Conservation (phyloP, 768 basidiomycete species). For the Panus rudis region DNA sequence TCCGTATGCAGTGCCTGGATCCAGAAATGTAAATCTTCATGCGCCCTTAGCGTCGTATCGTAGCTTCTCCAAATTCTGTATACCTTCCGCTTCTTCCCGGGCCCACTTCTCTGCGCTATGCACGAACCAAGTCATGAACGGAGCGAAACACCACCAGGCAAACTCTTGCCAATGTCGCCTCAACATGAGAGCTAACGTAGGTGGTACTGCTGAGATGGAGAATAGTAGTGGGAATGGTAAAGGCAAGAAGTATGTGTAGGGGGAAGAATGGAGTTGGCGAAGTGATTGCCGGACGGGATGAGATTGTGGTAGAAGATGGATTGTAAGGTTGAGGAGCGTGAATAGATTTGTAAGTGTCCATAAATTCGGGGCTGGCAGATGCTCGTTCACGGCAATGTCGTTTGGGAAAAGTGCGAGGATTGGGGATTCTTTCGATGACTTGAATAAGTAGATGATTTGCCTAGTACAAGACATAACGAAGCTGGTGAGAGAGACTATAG, state of each 20-base stretch:
- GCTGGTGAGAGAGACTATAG: neutral
- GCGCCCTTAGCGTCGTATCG: slow-evolving; percentile 21
- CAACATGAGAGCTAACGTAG: slow-evolving; percentile 11
- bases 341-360: slow-evolving; percentile 15
- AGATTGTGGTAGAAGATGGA: slow-evolving; percentile 5
- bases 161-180: slow-evolving; percentile 13
- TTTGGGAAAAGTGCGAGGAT: slow-evolving; percentile 13
- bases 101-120: slow-evolving; percentile 13
- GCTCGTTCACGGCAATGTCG: neutral
- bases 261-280: neutral
- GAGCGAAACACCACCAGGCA: slow-evolving; percentile 17
- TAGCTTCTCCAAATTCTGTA: slow-evolving; percentile 16
- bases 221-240: slow-evolving; percentile 10
- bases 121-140: slow-evolving; percentile 10
- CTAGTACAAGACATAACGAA: slow-evolving; percentile 3
- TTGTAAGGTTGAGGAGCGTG: slow-evolving; percentile 14
- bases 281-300: slow-evolving; percentile 5
- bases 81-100: slow-evolving; percentile 12
- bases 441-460: slow-evolving; percentile 15
- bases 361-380: slow-evolving; percentile 9
- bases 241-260: slow-evolving; percentile 5
- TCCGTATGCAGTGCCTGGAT: neutral
- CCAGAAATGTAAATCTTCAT: slow-evolving; percentile 1
- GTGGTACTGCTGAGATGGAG: slow-evolving; percentile 9
- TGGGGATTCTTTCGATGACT: slow-evolving; percentile 13